Evolutionary conservation across 345 rosid species (phyloP).

Genomic region (Punica granatum): DNA sequence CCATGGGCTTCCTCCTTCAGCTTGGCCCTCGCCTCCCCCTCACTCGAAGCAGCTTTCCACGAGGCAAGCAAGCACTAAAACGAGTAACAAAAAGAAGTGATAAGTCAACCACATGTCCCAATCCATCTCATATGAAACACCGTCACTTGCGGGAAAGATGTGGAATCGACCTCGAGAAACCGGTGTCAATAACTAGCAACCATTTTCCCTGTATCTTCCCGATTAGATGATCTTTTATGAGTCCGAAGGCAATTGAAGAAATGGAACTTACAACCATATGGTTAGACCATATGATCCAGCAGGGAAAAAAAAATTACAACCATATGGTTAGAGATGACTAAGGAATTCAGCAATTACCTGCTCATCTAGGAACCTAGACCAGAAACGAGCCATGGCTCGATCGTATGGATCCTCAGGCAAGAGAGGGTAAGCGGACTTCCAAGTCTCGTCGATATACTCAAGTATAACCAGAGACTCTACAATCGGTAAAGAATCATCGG

Average conservation of each 20-base stretch:
- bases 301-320: too few relatives aligned
- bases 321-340: too few relatives aligned
- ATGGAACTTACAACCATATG: too few relatives aligned
- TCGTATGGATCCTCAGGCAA: slow-evolving; percentile 44
- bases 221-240: too few relatives aligned
- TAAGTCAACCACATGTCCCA: neutral
- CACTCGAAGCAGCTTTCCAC: slow-evolving; percentile 28
- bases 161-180: neutral
- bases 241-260: too few relatives aligned
- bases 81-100: neutral
- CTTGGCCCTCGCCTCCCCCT: slow-evolving; percentile 23
- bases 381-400: slow-evolving; percentile 43
- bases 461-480: slow-evolving; percentile 41
- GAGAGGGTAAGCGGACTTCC: slow-evolving; percentile 26
- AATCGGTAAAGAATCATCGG: neutral
- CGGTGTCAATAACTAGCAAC: neutral
- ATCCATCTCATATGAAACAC: neutral
- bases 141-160: neutral
- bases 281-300: too few relatives aligned
- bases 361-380: slow-evolving; percentile 47
- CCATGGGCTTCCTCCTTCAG: slow-evolving; percentile 28
- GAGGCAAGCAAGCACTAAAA: slow-evolving; percentile 22
- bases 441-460: slow-evolving; percentile 50
- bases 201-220: too few relatives aligned
- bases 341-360: slow-evolving; percentile 22